Conservation (phyloP, 495 filamentous ascomycete genomes). For the Penicillium psychrofluorescens region DNA sequence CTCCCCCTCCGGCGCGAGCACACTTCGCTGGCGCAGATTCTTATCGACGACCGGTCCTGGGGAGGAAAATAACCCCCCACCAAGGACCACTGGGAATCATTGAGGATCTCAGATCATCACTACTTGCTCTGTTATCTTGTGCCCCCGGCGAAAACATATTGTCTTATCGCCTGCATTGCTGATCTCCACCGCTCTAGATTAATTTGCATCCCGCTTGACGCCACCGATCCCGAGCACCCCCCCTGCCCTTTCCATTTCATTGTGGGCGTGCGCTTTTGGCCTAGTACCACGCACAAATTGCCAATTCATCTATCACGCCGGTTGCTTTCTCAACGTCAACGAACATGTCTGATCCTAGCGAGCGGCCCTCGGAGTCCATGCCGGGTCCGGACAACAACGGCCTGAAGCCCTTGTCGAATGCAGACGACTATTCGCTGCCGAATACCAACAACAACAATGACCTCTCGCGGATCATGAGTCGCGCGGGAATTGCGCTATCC, state of each 20-base stretch:
- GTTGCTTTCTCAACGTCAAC: background rate
- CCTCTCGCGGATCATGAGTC: constrained; percentile 25
- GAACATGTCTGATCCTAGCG: constrained; percentile 22
- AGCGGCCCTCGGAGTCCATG: constrained; percentile 22
- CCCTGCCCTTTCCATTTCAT: constrained; percentile 7
- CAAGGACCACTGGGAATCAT: too few relatives aligned
- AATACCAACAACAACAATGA: constrained; percentile 25
- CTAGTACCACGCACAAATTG: background rate
- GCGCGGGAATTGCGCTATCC: constrained; percentile 22
- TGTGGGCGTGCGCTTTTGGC: constrained; percentile 1
- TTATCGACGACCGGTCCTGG: background rate
- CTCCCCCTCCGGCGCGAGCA: constrained; percentile 13
- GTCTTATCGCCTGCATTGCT: constrained; percentile 8
- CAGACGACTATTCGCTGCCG: constrained; percentile 22
- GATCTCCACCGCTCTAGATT: constrained; percentile 21
- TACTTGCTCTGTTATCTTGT: too few relatives aligned
- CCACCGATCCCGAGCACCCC: constrained; percentile 12
- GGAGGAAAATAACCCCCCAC: too few relatives aligned
- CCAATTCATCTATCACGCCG: background rate
- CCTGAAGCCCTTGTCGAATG: constrained; percentile 28
- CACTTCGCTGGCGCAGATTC: constrained; percentile 12
- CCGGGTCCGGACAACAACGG: constrained; percentile 18
- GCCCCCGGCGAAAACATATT: too few relatives aligned
- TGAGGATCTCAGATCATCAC: too few relatives aligned
- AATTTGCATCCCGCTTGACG: constrained; percentile 10